Base-by-base conservation (phyloP, 192 early-diverging fungal species). In the Linderina pennispora region DNA sequence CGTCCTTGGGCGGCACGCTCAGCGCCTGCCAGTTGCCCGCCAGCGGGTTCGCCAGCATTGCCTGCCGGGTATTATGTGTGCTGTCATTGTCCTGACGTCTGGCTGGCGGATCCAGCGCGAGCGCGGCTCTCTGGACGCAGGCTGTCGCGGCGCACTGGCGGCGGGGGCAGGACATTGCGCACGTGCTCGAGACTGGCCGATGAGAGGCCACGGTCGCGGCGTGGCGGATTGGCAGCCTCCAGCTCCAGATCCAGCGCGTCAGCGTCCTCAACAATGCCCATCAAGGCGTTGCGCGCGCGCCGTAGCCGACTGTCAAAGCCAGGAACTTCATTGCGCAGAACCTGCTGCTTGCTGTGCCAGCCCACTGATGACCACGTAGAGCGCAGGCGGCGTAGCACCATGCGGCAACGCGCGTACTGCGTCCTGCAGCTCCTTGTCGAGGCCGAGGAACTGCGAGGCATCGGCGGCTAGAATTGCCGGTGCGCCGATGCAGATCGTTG, bases 241-340 rank as follows among this genome's bases (percentile, higher is more conserved):
- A 72, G 50, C 40, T 72, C 68, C 33, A 53, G 62, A 23, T 72
- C 57, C 41, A 72, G 50, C 14, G 59, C 62, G 25, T 64, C 57
- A 5, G 44, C 61, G 31, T 72, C 68, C 43, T 72, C 68, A 4
- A 72, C 68, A 23, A 72, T 55, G 33, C 68, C 68, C 68, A 72
- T 72, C 21, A 72, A 51, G 22, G 68, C 68, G 19, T 72, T 72
- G 26, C 68, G 34, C 1, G 68, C 68, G 10, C 68, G 55, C 39
- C 60, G 60, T 14, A 72, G 57, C 13, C 68, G 48, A n/a, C 62
- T 61, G 9, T 56, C 19, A 60, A 65, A 72, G 45, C 65, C 68
- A 0, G 68, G 68, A 3, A 72, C 63, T 31, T 72, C 68, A 50
- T 48, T 65, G 38, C 62, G 55, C 41, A 72, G 50, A 19, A 61